Evolutionary conservation across 2,329 filamentous ascomycete genomes (phyloP).

Genomic region (Catunica adiposa): DNA sequence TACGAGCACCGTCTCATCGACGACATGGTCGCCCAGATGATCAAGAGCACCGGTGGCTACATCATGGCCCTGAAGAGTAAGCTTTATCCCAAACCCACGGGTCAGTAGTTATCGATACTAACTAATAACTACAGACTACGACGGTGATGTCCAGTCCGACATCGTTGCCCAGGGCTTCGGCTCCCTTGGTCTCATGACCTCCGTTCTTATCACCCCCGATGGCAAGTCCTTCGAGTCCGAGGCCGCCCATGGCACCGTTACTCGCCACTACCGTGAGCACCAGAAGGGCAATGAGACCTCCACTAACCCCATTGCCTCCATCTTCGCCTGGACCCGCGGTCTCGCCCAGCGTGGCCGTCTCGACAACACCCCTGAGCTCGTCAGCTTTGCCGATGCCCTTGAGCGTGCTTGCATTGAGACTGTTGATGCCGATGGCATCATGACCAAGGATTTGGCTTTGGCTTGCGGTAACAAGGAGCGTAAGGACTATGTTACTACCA

Average conservation of each 20-base stretch:
- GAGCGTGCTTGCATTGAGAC: conserved; percentile 91
- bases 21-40: conserved; percentile 99
- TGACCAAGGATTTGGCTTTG: conserved; percentile 98
- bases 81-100: conserved; percentile 20
- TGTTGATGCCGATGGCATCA: conserved; percentile 83
- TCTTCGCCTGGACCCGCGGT: conserved; percentile 97
- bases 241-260: conserved; percentile 95
- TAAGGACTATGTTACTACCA: conserved; percentile 77
- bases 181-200: conserved; percentile 96
- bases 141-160: conserved; percentile 96
- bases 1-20: conserved; percentile 99
- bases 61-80: conserved; percentile 96
- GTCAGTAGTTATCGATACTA: not conserved
- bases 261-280: conserved; percentile 95
- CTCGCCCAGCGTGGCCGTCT: conserved; percentile 84
- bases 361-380: conserved; percentile 79
- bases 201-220: conserved; percentile 87
- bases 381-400: conserved; percentile 77
- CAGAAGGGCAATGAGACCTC: conserved; percentile 95
- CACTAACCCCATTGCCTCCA: conserved; percentile 96
- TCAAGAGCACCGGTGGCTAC: conserved; percentile 94
- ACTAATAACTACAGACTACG: conserved; percentile 55
- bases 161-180: conserved; percentile 97
- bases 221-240: conserved; percentile 96
- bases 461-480: conserved; percentile 77